phyloP scores from a whole-genome alignment of 1,284 basidiomycete genomes.

The Malassezia dermatis region DNA sequence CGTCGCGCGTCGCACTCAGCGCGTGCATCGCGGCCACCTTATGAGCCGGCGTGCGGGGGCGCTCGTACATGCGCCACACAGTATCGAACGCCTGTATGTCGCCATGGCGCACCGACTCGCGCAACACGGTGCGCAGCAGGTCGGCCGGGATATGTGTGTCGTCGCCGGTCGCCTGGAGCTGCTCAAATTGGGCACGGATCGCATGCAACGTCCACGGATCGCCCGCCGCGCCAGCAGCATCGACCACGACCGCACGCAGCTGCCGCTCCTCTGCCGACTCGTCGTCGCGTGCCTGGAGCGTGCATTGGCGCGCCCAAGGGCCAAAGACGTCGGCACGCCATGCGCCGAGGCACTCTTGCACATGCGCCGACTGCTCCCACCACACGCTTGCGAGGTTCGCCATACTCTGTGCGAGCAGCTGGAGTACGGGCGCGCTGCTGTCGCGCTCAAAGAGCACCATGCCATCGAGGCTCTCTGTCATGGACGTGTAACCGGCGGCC shows the following conservation, averaged over 20 bases:
- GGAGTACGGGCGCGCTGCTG: slow-evolving; percentile 35
- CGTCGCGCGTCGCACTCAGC: slow-evolving; percentile 38
- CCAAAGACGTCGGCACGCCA: slow-evolving; percentile 57
- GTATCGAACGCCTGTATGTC: slow-evolving; percentile 61
- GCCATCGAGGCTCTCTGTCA: slow-evolving; percentile 51
- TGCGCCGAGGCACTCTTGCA: slow-evolving; percentile 49
- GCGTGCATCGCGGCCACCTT: slow-evolving; percentile 48
- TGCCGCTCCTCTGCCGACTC: slow-evolving; percentile 66
- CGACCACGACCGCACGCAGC: slow-evolving; percentile 66
- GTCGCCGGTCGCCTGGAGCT: slow-evolving; percentile 64
- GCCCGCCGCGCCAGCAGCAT: slow-evolving; percentile 54
- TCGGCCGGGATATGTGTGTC: slow-evolving; percentile 63
- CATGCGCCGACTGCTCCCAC: slow-evolving; percentile 67
- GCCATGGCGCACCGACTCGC: slow-evolving; percentile 59
- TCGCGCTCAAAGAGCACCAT: slow-evolving; percentile 60
- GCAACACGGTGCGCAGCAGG: slow-evolving; percentile 29
- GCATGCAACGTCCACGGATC: slow-evolving; percentile 51
- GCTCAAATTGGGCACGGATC: slow-evolving; percentile 63
- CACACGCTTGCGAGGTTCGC: slow-evolving; percentile 54
- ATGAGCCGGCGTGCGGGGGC: slow-evolving; percentile 52
- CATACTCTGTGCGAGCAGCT: slow-evolving; percentile 22
- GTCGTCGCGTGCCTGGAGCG: slow-evolving; percentile 62
- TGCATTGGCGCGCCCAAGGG: slow-evolving; percentile 68
- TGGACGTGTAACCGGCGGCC: slow-evolving; percentile 67
- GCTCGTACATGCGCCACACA: slow-evolving; percentile 58